Percentiles rank a stretch among this genome's conserved stretches.
phyloP scores from a whole-genome alignment of 2,329 filamentous ascomycete genomes.

The Aspergillus sp. region DNA sequence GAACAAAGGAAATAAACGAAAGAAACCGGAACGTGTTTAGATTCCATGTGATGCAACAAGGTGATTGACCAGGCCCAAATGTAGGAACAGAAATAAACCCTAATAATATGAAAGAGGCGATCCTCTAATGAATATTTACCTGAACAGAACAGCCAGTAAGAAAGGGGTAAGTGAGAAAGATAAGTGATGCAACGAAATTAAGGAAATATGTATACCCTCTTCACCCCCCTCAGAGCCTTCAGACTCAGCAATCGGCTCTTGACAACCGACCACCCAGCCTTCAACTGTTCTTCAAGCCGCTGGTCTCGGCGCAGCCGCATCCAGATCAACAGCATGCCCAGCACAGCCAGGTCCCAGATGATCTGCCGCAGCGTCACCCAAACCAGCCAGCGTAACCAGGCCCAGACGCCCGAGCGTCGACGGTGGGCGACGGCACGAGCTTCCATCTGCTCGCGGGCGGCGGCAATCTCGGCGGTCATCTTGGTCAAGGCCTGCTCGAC shows the following conservation, averaged over 20 bases:
- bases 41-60: background rate
- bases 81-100: constrained; percentile 3
- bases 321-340: constrained; percentile 46
- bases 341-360: constrained; percentile 67
- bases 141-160: constrained; percentile 8
- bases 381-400: constrained; percentile 72
- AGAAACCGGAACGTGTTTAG: background rate
- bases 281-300: constrained; percentile 45
- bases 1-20: constrained; percentile 15
- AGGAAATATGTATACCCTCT: constrained; percentile 30
- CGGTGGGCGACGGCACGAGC: constrained; percentile 72
- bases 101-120: background rate
- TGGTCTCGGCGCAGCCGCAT: constrained; percentile 48
- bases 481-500: constrained; percentile 86
- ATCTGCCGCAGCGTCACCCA: constrained; percentile 76
- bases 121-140: constrained; percentile 14
- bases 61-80: background rate
- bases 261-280: constrained; percentile 38
- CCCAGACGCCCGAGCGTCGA: constrained; percentile 66
- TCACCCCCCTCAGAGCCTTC: constrained; percentile 30
- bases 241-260: constrained; percentile 37
- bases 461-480: constrained; percentile 90
- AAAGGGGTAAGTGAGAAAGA: background rate
- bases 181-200: constrained; percentile 18
- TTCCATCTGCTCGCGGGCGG: constrained; percentile 87